Evolutionary conservation across 1,284 basidiomycete genomes (phyloP).

Genomic region (Pseudozyma tsukubaensis): DNA sequence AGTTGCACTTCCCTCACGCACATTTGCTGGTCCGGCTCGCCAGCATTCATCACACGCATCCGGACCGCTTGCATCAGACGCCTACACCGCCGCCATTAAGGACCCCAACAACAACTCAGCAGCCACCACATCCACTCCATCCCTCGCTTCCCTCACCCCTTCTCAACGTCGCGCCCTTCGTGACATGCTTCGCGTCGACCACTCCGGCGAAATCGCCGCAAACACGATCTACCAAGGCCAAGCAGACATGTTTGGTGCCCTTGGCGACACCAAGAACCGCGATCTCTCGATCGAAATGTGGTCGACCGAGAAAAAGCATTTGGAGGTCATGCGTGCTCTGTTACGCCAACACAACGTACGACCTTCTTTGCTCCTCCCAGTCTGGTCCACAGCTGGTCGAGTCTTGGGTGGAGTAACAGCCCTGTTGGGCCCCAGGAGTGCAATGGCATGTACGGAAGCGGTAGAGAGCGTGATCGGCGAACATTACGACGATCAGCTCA

Average conservation of each 20-base stretch:
- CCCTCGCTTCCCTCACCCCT: slow-evolving; percentile 41
- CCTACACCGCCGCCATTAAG: slow-evolving; percentile 32
- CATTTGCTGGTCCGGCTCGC: slow-evolving; percentile 6
- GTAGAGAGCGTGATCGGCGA: slow-evolving; percentile 98
- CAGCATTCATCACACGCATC: slow-evolving; percentile 15
- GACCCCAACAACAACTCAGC: background rate
- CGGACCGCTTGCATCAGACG: slow-evolving; percentile 47
- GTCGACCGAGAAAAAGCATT: slow-evolving; percentile 93
- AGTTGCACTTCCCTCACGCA: background rate
- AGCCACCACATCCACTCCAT: slow-evolving; percentile 32
- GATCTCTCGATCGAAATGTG: slow-evolving; percentile 85
- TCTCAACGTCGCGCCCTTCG: slow-evolving; percentile 49
- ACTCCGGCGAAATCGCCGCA: slow-evolving; percentile 66
- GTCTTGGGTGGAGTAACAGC: slow-evolving; percentile 86
- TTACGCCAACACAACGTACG: slow-evolving; percentile 84
- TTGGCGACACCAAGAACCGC: slow-evolving; percentile 51
- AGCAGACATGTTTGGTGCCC: slow-evolving; percentile 61
- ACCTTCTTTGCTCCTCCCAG: slow-evolving; percentile 83
- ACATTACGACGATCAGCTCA: slow-evolving; percentile 84
- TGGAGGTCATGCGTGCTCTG: slow-evolving; percentile 84
- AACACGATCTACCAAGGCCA: slow-evolving; percentile 68
- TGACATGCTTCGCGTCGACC: slow-evolving; percentile 67
- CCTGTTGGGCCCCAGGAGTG: slow-evolving; percentile 88
- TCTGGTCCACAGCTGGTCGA: slow-evolving; percentile 87
- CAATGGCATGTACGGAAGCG: slow-evolving; percentile 98